Evolutionary conservation across 2,329 filamentous ascomycete genomes (phyloP).

Genomic region (Cryphonectria carpinicola): DNA sequence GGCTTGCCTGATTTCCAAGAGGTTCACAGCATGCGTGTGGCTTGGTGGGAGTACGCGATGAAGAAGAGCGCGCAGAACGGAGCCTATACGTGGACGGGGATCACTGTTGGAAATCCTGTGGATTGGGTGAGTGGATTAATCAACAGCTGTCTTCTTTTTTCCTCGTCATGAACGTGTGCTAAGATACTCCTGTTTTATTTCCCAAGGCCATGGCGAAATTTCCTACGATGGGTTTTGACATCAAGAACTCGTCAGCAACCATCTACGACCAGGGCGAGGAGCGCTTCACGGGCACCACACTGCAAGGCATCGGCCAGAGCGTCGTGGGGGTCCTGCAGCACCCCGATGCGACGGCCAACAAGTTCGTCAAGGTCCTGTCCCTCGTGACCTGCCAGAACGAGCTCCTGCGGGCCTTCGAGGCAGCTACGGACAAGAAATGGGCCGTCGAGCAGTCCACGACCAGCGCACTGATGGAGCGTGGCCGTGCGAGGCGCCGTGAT

Average conservation of each 20-base stretch:
- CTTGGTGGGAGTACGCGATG: constrained; percentile 33
- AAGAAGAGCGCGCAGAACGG: constrained; percentile 30
- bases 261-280: constrained; percentile 56
- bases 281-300: constrained; percentile 52
- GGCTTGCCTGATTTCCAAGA: constrained; percentile 35
- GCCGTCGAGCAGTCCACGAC: constrained; percentile 25
- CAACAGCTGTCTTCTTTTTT: neutral
- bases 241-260: constrained; percentile 35
- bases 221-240: constrained; percentile 37
- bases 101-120: constrained; percentile 38
- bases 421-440: constrained; percentile 32
- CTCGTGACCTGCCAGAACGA: constrained; percentile 27
- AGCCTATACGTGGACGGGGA: constrained; percentile 37
- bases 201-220: constrained; percentile 32
- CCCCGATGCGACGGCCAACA: constrained; percentile 58
- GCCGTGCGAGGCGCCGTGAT: constrained; percentile 31
- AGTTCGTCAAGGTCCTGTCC: constrained; percentile 51
- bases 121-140: constrained; percentile 35
- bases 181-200: neutral
- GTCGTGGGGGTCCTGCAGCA: constrained; percentile 54
- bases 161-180: neutral
- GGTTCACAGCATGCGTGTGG: constrained; percentile 30
- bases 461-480: constrained; percentile 14
- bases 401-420: constrained; percentile 34
- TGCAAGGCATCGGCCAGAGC: constrained; percentile 50